Evolutionary conservation across 345 rosid genomes (phyloP).

Genomic region (Melaleuca alternifolia): DNA sequence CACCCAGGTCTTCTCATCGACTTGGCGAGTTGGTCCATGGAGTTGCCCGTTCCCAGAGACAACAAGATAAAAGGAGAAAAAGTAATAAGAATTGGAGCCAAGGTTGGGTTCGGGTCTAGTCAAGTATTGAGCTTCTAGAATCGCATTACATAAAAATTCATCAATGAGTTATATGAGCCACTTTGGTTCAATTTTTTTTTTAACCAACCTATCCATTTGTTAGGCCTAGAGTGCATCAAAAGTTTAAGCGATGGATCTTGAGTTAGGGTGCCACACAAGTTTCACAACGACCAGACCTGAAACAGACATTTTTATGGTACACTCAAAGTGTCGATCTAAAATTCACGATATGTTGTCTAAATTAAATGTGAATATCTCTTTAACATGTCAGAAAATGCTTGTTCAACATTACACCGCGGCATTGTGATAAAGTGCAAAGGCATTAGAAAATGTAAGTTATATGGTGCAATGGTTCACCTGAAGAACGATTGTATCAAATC

Average conservation of each 20-base stretch:
- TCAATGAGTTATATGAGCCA: not conserved
- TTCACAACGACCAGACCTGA: accelerated
- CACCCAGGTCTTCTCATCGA: not conserved
- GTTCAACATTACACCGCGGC: not conserved
- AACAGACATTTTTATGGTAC: not conserved
- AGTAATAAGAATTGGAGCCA: not conserved
- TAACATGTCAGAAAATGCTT: not conserved
- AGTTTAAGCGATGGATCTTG: not conserved
- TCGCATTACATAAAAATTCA: not conserved
- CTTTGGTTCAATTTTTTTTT: not conserved
- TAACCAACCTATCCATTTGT: accelerated
- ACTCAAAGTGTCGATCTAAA: too few relatives aligned
- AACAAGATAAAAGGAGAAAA: not conserved
- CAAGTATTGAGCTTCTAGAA: not conserved
- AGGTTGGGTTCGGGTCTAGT: not conserved
- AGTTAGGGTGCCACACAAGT: not conserved
- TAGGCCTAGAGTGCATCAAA: not conserved
- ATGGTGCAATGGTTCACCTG: not conserved
- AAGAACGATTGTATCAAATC: not conserved
- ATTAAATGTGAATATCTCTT: too few relatives aligned
- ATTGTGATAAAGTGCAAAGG: not conserved
- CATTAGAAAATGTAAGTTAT: not conserved
- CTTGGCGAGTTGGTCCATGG: not conserved
- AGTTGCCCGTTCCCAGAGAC: not conserved
- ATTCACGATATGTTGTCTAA: too few relatives aligned